Evolutionary conservation across 768 basidiomycete species (phyloP), one percentile per base, ranked within the genome.

Genomic region (Podaxis mareebaensis): DNA sequence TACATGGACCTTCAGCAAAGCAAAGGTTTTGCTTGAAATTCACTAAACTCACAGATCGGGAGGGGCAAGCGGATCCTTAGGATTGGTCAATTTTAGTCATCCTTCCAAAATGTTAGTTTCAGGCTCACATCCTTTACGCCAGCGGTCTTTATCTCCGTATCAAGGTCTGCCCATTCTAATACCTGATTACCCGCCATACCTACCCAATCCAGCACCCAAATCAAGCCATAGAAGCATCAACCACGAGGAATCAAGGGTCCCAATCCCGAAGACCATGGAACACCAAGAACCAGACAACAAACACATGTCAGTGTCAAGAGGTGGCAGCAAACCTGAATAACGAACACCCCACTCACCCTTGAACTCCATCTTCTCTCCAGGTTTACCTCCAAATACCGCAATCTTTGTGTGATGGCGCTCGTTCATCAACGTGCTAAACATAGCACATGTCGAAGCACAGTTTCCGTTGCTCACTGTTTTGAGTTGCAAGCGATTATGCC

Each of bases 161-260:
- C 85, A 40, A 88, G 72, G 67, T 86, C 85, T 11, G 71, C 66
- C 85, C 85, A 87, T 68, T 87, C 86, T 20, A 87, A 67, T 1
- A 87, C 86, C 69, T 87, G 85, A 67, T 86, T 85, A 1, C 85
- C 85, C 3, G 85, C 82, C 84, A 87, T 86, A 53, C 77, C 79
- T 79, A 55, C 12, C 15, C 22, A 57, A 26, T 13, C 44, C 40
- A 58, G 22, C 24, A 12, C 22, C 40, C 4, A n/a, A 57, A 58
- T 44, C 13, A 56, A 22, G 20, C n/a, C 55, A 56, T 7, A 22
- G 56, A 57, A 39, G n/a, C 20, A 33, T 57, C 22, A 54, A 26
- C 44, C 40, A 58, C 26, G 24, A 28, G n/a, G 39, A 56, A 11
- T 40, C 7, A 56, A 58, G 56, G 56, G 56, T 33, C 56, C 56